Evolutionary conservation across 208 protist genomes (phyloP).

Genomic region (Trypanosoma theileri): DNA sequence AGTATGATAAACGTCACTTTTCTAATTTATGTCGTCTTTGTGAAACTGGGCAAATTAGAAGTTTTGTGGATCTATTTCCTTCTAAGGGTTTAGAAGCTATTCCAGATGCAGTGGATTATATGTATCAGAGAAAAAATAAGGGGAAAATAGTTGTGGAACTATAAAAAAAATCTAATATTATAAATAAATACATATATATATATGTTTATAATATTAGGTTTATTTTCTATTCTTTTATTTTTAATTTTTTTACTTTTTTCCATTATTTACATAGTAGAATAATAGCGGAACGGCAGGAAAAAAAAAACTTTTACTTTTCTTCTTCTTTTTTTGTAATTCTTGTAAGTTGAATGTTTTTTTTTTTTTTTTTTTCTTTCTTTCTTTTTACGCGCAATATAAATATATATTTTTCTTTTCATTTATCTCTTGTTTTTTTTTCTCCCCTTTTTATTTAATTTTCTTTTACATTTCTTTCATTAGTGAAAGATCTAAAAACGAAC

Average conservation of each 20-base stretch:
- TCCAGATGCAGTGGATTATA: slow-evolving; percentile 68
- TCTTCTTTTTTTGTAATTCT: slow-evolving; percentile 20
- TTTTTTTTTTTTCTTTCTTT: background rate
- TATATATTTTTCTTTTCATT: slow-evolving; percentile 9
- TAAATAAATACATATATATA: background rate
- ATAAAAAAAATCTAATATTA: slow-evolving; percentile 5
- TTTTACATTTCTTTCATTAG: slow-evolving; percentile 10
- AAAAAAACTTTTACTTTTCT: slow-evolving; percentile 17
- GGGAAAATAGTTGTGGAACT: slow-evolving; percentile 85
- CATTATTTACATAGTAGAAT: too few species aligned
- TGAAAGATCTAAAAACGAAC: slow-evolving; percentile 12
- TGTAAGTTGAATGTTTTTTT: background rate
- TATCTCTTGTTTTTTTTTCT: slow-evolving; percentile 5
- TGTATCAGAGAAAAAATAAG: slow-evolving; percentile 71
- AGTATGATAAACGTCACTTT: slow-evolving; percentile 65
- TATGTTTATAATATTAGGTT: background rate
- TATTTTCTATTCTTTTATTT: slow-evolving; percentile 16
- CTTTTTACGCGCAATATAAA: too few species aligned
- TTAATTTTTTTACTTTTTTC: background rate
- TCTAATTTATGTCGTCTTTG: slow-evolving; percentile 51
- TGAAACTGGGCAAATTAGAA: slow-evolving; percentile 50
- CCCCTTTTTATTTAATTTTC: slow-evolving; percentile 19
- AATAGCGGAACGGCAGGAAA: background rate
- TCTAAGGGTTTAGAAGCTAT: slow-evolving; percentile 76
- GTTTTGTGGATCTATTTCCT: slow-evolving; percentile 48